Evolutionary conservation across 2,329 filamentous ascomycete genomes (phyloP), one percentile per base, ranked within the genome.

Genomic region (Fusarium hainanense): DNA sequence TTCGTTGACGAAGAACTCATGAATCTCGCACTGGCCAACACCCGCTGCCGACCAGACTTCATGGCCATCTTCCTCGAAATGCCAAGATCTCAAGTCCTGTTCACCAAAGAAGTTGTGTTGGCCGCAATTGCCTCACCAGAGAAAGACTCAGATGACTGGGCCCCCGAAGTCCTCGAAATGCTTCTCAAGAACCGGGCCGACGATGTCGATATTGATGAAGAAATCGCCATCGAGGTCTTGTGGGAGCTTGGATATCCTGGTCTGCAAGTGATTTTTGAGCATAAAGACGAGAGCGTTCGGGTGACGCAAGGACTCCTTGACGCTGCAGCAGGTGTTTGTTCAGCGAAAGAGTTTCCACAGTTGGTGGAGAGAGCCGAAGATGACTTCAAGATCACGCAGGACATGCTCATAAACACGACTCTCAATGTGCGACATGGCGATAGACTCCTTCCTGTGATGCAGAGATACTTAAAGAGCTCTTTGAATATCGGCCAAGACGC

Each of bases 391-490:
- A 51, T 67, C 37, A 67, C 57, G 13, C 63, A 67, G 46, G 57
- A 67, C 13, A 67, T 67, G 63, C 63, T 67, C 6, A 67, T 67
- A 46, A 67, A 67, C 47, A 67, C 57, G 11, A 67, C 63, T 4
- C 51, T 52, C 16, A 66, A 62, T 11, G 28, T 34, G 12, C 63
- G 49, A 46, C 63, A 66, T 51, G 63, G 63, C 7, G 55, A 62
- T 25, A 67, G 63, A 32, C 40, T 66, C 13, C 30, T 66, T n/a
- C 63, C 63, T 13, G 55, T 66, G 23, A 62, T 66, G 49, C 25
- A 62, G 32, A 55, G 57, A 55, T 67, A 67, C 25, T 46, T 62
- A 4, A 50, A 67, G 21, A 49, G 56, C 11, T 30, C 55, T 30
- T n/a, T 66, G 18, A 51, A 16, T 7, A 37, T 66, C 20, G 49